A percentile compares a stretch with the other conserved stretches of the same genome.
Conservation (phyloP, 1,284 basidiomycete genomes). For the Melampsora americana region DNA sequence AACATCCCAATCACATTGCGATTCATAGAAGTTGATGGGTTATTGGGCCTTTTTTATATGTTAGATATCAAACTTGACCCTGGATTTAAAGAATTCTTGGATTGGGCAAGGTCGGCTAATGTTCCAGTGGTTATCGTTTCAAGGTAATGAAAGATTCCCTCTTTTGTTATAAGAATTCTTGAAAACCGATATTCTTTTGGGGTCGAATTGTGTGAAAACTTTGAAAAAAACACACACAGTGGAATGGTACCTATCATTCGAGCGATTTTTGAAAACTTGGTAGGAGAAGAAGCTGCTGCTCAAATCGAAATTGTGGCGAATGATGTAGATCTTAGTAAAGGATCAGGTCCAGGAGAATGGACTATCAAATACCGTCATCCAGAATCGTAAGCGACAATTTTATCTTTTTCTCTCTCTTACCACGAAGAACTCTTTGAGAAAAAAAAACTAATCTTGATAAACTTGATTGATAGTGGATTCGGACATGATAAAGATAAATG, state of each 20-base stretch:
- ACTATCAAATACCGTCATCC: slow-evolving; percentile 83
- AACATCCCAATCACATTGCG: neutral
- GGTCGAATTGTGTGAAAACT: neutral
- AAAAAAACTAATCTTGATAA: too few species aligned
- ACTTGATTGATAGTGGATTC: slow-evolving; percentile 62
- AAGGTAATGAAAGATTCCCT: slow-evolving; percentile 61
- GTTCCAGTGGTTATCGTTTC: slow-evolving; percentile 89
- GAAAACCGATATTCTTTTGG: neutral
- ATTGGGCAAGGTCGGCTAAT: slow-evolving; percentile 70
- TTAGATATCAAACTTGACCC: slow-evolving; percentile 77
- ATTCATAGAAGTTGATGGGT: neutral
- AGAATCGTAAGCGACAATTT: slow-evolving; percentile 61
- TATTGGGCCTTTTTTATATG: neutral
- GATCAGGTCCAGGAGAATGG: slow-evolving; percentile 67
- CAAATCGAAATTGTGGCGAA: slow-evolving; percentile 87
- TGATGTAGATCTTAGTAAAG: slow-evolving; percentile 64
- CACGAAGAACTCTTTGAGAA: slow-evolving; percentile 14
- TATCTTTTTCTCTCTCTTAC: slow-evolving; percentile 4
- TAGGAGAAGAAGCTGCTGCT: slow-evolving; percentile 69
- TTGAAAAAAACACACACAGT: slow-evolving; percentile 55
- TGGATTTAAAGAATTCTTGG: slow-evolving; percentile 80
- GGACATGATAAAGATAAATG: slow-evolving; percentile 92
- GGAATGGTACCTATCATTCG: slow-evolving; percentile 90
- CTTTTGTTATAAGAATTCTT: slow-evolving; percentile 17
- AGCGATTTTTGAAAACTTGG: slow-evolving; percentile 72